Percentiles rank a stretch among this genome's conserved stretches.
Evolutionary conservation across 257 asterid genomes (phyloP).

Genomic region (Capsicum chinense): DNA sequence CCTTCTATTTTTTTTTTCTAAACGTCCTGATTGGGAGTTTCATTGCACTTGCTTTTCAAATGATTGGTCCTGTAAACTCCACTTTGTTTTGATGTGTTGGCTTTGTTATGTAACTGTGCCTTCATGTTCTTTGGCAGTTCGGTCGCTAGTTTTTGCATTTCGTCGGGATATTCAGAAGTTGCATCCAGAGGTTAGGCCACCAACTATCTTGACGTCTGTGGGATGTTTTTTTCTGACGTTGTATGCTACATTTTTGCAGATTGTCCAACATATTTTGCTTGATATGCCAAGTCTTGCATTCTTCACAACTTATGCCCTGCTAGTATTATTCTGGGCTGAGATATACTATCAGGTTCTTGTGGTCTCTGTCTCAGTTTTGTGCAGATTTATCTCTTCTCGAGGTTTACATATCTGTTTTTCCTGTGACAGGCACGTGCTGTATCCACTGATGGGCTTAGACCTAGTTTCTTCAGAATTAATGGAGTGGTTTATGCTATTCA

Average conservation of each 20-base stretch:
- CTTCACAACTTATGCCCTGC: constrained; percentile 93
- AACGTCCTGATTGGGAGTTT: not conserved
- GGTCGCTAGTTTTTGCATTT: constrained; percentile 69
- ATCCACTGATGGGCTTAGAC: constrained; percentile 92
- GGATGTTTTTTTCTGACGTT: not conserved
- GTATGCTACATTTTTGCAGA: constrained; percentile 46
- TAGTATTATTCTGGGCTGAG: constrained; percentile 98
- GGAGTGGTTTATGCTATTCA: constrained; percentile 80
- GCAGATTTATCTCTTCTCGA: constrained; percentile 17
- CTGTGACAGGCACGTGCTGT: constrained; percentile 86
- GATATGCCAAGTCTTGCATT: constrained; percentile 95
- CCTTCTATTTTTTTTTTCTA: no score
- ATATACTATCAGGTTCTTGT: constrained; percentile 83
- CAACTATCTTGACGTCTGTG: not conserved
- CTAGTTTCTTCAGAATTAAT: constrained; percentile 79
- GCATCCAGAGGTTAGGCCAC: constrained; percentile 72
- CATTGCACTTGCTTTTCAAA: constrained; percentile 3
- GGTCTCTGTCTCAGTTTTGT: constrained; percentile 23
- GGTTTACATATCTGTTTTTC: not conserved
- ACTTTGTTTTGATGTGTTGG: not conserved
- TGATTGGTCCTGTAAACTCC: not conserved
- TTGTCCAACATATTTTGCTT: constrained; percentile 86
- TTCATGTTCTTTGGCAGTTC: constrained; percentile 54
- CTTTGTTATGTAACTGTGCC: not conserved
- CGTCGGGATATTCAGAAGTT: constrained; percentile 77